phyloP scores from a whole-genome alignment of 169 alveolate species.

The Cytauxzoon felis region DNA sequence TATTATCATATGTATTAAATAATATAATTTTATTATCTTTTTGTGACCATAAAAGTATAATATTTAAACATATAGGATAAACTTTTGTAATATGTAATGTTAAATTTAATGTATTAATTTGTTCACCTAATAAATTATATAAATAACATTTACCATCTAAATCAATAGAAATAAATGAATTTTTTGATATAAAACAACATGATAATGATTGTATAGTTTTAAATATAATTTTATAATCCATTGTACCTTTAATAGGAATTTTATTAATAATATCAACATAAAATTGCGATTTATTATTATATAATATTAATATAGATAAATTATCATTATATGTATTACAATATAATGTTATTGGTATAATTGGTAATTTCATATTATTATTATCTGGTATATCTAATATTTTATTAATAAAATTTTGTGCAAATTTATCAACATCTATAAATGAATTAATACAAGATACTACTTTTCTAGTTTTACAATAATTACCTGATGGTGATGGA shows the following conservation, averaged over 20 bases:
- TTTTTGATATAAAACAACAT: conserved; percentile 22
- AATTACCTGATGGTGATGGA: conserved; percentile 35
- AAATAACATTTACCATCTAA: neutral
- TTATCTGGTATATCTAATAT: conserved; percentile 1
- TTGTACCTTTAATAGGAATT: neutral
- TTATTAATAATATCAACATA: neutral
- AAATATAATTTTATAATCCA: neutral
- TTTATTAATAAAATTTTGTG: conserved; percentile 4
- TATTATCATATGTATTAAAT: neutral
- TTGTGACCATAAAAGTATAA: conserved; percentile 19
- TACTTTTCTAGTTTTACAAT: conserved; percentile 11
- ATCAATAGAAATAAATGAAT: conserved; percentile 9
- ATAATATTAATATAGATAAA: neutral
- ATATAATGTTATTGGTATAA: neutral
- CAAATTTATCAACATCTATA: neutral
- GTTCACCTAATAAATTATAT: conserved; percentile 10
- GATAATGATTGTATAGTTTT: conserved; percentile 15
- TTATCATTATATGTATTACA: neutral
- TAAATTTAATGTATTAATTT: neutral
- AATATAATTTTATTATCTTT: conserved; percentile 5
- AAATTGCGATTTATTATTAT: neutral
- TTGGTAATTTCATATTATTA: no score
- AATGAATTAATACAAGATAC: neutral
- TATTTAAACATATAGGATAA: conserved; percentile 19
- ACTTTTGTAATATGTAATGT: conserved; percentile 16